Conservation (phyloP, 164 flowering plant genomes). For the Akebia trifoliata region DNA sequence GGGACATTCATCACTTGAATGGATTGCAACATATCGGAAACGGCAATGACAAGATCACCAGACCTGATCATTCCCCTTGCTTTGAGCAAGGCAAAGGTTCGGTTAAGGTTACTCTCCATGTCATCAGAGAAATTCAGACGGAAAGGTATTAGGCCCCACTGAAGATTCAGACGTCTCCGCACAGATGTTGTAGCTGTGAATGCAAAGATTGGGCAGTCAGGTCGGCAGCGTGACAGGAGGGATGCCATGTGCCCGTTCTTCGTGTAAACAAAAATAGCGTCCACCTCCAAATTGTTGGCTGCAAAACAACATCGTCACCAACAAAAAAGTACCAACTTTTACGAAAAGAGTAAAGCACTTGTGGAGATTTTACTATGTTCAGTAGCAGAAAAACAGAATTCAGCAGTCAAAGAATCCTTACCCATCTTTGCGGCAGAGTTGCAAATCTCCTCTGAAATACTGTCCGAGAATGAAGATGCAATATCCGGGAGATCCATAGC, state of each 20-base stretch:
- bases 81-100: slow-evolving; percentile 79
- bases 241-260: slow-evolving; percentile 94
- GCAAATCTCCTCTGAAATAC: slow-evolving; percentile 92
- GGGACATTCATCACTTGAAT: slow-evolving; percentile 97
- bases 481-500: slow-evolving; percentile 60
- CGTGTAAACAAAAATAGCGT: slow-evolving; percentile 89
- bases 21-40: slow-evolving; percentile 94
- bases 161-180: slow-evolving; percentile 83
- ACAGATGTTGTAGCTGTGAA: slow-evolving; percentile 73
- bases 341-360: not conserved
- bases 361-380: not conserved
- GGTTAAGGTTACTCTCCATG: slow-evolving; percentile 91
- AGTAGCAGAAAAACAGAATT: not conserved
- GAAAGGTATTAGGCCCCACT: slow-evolving; percentile 94
- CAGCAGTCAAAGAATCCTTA: slow-evolving; percentile 20
- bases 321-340: not conserved
- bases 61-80: slow-evolving; percentile 89
- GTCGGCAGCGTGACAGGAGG: slow-evolving; percentile 88
- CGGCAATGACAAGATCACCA: slow-evolving; percentile 90
- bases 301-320: slow-evolving; percentile 23
- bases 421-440: slow-evolving; percentile 98
- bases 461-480: slow-evolving; percentile 67
- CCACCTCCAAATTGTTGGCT: slow-evolving; percentile 91
- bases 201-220: slow-evolving; percentile 97
- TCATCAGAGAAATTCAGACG: slow-evolving; percentile 82